These are phyloP conservation scores for Saksenaea oblongispora DNA, from an alignment of 371 early-diverging fungal species.

Conservation along the genomic window DNA sequence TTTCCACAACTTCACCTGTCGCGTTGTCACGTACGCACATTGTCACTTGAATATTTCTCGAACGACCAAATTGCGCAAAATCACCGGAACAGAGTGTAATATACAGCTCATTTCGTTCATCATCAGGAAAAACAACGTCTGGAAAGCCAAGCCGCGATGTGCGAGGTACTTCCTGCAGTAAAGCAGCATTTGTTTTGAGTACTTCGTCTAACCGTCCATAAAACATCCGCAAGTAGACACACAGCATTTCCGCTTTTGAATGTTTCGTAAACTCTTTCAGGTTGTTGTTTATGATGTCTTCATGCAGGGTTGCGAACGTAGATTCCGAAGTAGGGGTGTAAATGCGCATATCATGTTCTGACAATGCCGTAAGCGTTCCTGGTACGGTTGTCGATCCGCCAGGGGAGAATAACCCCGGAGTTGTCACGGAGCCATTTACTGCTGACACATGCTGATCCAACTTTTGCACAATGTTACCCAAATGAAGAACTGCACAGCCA, in stretches of 20 bases:
- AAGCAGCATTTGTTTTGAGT: conserved; percentile 46
- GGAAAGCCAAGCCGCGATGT: conserved; percentile 67
- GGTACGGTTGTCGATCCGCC: background rate
- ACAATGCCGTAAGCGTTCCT: background rate
- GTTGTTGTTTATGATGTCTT: conserved; percentile 60
- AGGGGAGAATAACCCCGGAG: conserved; percentile 7
- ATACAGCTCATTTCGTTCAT: conserved; percentile 65
- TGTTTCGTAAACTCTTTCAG: conserved; percentile 49
- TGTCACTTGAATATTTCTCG: conserved; percentile 63
- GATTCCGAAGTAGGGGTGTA: conserved; percentile 59
- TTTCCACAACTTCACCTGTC: conserved; percentile 58
- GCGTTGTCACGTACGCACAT: conserved; percentile 59
- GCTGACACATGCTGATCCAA: conserved; percentile 11
- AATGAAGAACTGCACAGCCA: conserved; percentile 65
- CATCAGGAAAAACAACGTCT: conserved; percentile 67
- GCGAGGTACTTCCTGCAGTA: conserved; percentile 47
- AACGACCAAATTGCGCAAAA: conserved; percentile 55
- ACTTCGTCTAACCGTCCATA: conserved; percentile 50
- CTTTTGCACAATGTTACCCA: conserved; percentile 43
- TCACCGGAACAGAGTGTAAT: conserved; percentile 66
- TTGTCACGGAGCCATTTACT: conserved; percentile 1
- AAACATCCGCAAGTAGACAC: conserved; percentile 54
- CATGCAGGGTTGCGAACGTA: conserved; percentile 55
- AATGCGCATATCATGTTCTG: conserved; percentile 59
- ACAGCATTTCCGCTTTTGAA: conserved; percentile 55